Evolutionary conservation across 257 asterid species (phyloP).

Genomic region (Gentiana macrophylla): DNA sequence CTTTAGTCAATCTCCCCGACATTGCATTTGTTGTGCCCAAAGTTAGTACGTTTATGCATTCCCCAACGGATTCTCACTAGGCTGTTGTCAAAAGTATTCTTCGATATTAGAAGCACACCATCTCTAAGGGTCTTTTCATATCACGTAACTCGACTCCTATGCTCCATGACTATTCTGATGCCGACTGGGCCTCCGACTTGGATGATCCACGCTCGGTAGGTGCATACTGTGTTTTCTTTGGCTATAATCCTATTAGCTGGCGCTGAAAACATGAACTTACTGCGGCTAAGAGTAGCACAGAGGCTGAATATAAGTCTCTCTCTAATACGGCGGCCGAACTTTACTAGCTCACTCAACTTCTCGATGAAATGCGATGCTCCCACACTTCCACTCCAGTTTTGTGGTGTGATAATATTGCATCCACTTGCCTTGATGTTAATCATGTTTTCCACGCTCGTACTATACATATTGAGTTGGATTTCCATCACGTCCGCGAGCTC

Average conservation of each 20-base stretch:
- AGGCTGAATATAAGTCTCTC: too few species aligned
- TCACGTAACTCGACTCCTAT: not conserved
- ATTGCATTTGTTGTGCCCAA: too few species aligned
- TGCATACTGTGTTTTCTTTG: not conserved
- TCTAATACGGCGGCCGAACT: not conserved
- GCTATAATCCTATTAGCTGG: too few species aligned
- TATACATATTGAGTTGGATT: not conserved
- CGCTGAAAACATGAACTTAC: not conserved
- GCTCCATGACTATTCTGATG: not conserved
- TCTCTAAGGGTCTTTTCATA: too few species aligned
- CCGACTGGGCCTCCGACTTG: not conserved
- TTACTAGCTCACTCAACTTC: not conserved
- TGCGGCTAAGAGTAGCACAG: not conserved
- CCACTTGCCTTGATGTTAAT: not conserved
- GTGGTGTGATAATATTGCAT: not conserved
- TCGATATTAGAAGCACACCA: too few species aligned
- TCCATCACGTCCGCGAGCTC: not conserved
- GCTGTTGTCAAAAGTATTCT: too few species aligned
- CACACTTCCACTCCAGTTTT: not conserved
- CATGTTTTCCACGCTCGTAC: not conserved
- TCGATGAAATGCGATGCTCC: not conserved
- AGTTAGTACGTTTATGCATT: too few species aligned
- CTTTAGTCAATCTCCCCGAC: too few species aligned
- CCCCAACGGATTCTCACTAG: too few species aligned
- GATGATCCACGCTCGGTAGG: not conserved